Evolutionary conservation across 2,329 filamentous ascomycete species (phyloP).

Genomic region (Epichloe sp.): DNA sequence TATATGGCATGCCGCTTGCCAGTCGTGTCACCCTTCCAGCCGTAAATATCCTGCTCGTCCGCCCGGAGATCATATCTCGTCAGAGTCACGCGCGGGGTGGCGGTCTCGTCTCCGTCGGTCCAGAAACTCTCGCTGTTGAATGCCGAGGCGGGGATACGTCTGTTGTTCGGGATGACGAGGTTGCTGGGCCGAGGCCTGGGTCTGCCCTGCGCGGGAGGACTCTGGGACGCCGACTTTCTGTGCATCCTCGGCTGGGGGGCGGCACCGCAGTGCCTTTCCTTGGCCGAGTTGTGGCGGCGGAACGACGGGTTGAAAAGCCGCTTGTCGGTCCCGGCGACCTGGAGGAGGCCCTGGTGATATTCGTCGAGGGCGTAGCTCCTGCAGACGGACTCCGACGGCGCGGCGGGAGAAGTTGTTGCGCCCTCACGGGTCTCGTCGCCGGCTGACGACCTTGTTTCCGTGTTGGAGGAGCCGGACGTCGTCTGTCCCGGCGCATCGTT

Average conservation of each 20-base stretch:
- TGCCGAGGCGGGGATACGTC: not conserved
- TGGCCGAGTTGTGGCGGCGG: not conserved
- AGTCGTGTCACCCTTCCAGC: not conserved
- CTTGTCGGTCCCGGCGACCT: not conserved
- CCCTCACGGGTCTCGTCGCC: not conserved
- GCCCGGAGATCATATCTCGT: constrained; percentile 4
- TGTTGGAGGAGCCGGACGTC: not conserved
- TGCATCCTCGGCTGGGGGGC: not conserved
- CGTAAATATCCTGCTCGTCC: constrained; percentile 3
- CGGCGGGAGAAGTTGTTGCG: not conserved
- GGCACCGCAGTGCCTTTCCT: not conserved
- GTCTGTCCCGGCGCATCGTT: not conserved
- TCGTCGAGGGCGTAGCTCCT: not conserved
- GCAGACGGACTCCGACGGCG: not conserved
- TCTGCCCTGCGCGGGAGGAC: not conserved
- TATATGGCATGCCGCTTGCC: not conserved
- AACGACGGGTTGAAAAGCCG: not conserved
- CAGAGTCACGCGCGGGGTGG: constrained; percentile 4
- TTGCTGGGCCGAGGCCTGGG: not conserved
- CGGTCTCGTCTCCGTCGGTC: not conserved
- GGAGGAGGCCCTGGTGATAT: constrained; percentile 1
- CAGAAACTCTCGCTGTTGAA: constrained; percentile 3
- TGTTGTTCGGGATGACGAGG: not conserved
- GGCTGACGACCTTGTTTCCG: too few relatives aligned
- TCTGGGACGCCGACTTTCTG: not conserved